A percentile compares a stretch with the other conserved stretches of the same genome.
Evolutionary conservation across 164 flowering plant species (phyloP).

Genomic region (Macadamia integrifolia): DNA sequence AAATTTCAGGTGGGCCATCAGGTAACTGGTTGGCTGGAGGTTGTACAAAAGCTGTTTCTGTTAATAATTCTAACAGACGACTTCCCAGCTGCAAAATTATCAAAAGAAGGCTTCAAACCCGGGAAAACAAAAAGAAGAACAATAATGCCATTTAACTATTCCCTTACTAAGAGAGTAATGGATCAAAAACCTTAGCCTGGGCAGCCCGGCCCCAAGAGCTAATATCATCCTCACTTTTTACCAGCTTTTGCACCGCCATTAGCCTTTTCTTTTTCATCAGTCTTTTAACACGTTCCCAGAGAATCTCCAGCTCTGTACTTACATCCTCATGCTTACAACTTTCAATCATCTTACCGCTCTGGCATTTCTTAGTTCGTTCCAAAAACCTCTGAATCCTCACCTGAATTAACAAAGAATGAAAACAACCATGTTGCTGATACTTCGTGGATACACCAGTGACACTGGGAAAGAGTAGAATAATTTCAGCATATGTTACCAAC

Average conservation of each 20-base stretch:
- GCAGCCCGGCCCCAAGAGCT: constrained; percentile 68
- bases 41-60: constrained; percentile 78
- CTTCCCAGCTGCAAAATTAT: constrained; percentile 75
- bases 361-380: constrained; percentile 50
- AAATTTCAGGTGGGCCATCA: constrained; percentile 72
- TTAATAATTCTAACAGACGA: constrained; percentile 70
- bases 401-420: constrained; percentile 26
- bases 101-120: constrained; percentile 11
- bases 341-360: constrained; percentile 17
- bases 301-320: constrained; percentile 40
- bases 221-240: constrained; percentile 44
- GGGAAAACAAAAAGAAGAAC: neutral
- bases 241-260: constrained; percentile 52
- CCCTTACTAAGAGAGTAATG: neutral
- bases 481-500: neutral
- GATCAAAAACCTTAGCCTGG: constrained; percentile 71
- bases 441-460: neutral
- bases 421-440: neutral
- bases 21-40: constrained; percentile 55
- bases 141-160: neutral
- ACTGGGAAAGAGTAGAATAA: neutral
- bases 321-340: constrained; percentile 26
- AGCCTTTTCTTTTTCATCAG: constrained; percentile 56
- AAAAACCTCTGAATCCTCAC: constrained; percentile 65
- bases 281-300: constrained; percentile 53